Evolutionary conservation across 345 rosid genomes (phyloP).

Genomic region (Capsella bursapastoris): DNA sequence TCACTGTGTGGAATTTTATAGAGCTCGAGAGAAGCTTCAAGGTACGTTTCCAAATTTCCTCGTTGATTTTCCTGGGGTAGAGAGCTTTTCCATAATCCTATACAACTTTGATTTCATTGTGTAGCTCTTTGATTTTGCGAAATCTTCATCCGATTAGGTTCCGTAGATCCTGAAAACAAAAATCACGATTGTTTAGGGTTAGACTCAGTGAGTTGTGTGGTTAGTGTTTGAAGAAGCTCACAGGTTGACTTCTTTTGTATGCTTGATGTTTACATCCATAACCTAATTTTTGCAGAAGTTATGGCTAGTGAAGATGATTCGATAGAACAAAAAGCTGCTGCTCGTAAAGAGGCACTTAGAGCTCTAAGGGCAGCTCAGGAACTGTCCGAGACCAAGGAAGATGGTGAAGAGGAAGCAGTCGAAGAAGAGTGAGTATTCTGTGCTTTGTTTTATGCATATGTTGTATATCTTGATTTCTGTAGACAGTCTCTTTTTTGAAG

Average conservation of each 20-base stretch:
- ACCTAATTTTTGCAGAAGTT: slow-evolving; percentile 25
- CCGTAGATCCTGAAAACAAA: not conserved
- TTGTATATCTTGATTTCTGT: not conserved
- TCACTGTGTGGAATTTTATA: not conserved
- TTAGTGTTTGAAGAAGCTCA: not conserved
- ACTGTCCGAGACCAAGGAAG: slow-evolving; percentile 46
- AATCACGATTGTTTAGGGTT: slow-evolving; percentile 20
- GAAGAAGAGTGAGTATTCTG: slow-evolving; percentile 43
- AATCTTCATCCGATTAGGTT: slow-evolving; percentile 19
- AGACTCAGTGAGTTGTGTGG: not conserved
- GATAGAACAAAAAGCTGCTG: slow-evolving; percentile 68
- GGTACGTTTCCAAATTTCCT: slow-evolving; percentile 14
- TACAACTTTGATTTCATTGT: not conserved
- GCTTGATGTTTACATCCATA: not conserved
- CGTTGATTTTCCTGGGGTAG: not conserved
- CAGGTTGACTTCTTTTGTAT: no score
- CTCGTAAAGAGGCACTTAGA: slow-evolving; percentile 76
- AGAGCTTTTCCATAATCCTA: not conserved
- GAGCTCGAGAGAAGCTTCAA: slow-evolving; percentile 32
- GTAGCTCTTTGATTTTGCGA: slow-evolving; percentile 10
- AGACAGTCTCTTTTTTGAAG: not conserved
- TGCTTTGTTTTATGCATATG: slow-evolving; percentile 8
- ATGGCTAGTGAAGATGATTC: slow-evolving; percentile 74
- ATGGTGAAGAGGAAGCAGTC: slow-evolving; percentile 43
- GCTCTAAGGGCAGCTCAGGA: slow-evolving; percentile 85